phyloP scores from a whole-genome alignment of 345 rosid genomes.

The Hibiscus syriacus region DNA sequence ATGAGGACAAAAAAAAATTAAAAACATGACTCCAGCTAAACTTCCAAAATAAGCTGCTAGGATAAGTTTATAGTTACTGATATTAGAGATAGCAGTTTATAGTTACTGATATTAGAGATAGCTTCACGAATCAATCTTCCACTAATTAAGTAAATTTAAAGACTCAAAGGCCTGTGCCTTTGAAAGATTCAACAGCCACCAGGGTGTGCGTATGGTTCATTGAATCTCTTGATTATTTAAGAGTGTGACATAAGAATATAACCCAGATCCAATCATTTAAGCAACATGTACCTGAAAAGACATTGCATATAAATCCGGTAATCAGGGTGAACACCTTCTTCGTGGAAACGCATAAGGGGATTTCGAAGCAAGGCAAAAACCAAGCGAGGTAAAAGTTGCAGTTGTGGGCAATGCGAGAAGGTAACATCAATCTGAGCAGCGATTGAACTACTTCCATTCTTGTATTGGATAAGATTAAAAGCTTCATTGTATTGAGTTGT shows the following conservation, averaged over 20 bases:
- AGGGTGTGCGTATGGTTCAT: neutral
- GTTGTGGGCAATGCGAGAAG: constrained; percentile 88
- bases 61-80: neutral
- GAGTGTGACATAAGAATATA: neutral
- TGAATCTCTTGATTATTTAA: constrained; percentile 2
- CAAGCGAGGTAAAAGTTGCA: constrained; percentile 78
- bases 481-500: constrained; percentile 79
- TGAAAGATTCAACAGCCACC: neutral
- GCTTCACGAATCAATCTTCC: neutral
- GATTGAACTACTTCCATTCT: constrained; percentile 47
- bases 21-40: neutral
- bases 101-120: neutral
- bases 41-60: constrained; percentile 2
- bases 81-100: neutral
- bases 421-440: constrained; percentile 70
- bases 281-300: constrained; percentile 75
- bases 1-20: neutral
- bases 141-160: neutral
- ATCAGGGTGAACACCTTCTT: constrained; percentile 99
- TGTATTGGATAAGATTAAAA: constrained; percentile 52
- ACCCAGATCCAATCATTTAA: neutral
- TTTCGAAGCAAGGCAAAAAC: constrained; percentile 91
- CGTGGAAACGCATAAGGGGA: constrained; percentile 87
- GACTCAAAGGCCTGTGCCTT: neutral
- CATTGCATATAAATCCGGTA: constrained; percentile 87